Conservation (phyloP, 805 yeast genomes). For the Priceomyces medius region DNA sequence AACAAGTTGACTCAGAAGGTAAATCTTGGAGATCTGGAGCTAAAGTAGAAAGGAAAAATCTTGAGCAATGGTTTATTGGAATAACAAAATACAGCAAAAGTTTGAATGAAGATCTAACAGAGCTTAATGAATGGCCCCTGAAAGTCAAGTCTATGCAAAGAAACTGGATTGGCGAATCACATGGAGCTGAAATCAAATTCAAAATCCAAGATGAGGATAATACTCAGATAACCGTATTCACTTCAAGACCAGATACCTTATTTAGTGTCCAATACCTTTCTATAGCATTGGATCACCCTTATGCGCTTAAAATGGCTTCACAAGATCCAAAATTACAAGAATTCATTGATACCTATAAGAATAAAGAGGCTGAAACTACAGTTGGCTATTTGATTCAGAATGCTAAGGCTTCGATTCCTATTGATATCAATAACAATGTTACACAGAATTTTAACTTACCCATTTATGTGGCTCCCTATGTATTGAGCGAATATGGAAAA, state of each 20-base stretch:
- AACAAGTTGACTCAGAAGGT: conserved; percentile 91
- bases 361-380: conserved; percentile 26
- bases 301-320: conserved; percentile 42
- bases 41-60: conserved; percentile 71
- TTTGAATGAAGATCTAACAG: conserved; percentile 61
- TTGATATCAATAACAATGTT: conserved; percentile 33
- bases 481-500: conserved; percentile 75
- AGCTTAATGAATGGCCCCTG: conserved; percentile 77
- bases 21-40: conserved; percentile 98
- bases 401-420: conserved; percentile 57
- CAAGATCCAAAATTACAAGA: conserved; percentile 37
- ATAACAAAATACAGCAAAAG: conserved; percentile 79
- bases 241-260: conserved; percentile 89
- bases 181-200: conserved; percentile 72
- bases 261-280: conserved; percentile 83
- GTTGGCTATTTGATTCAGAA: conserved; percentile 56
- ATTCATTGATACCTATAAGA: conserved; percentile 56
- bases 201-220: conserved; percentile 18
- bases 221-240: conserved; percentile 55
- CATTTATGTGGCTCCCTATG: conserved; percentile 88
- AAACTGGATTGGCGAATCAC: conserved; percentile 91
- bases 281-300: conserved; percentile 66
- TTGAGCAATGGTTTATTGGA: conserved; percentile 92
- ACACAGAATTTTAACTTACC: conserved; percentile 47
- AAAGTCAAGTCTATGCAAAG: conserved; percentile 87